Base-by-base conservation (phyloP, 2,329 filamentous ascomycete genomes). In the Talaromyces sp. region DNA sequence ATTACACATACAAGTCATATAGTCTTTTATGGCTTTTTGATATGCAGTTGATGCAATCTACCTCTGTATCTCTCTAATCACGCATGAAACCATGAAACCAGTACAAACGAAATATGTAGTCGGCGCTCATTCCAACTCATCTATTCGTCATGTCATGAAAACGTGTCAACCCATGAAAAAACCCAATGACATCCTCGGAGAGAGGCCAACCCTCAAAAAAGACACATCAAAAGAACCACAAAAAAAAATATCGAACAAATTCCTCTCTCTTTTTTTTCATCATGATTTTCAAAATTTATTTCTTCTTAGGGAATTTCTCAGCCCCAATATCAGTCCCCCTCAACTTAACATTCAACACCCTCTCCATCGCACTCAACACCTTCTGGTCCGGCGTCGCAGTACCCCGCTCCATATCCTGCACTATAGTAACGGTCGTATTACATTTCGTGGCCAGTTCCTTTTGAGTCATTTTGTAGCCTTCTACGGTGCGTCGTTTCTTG, bases 391-490 rank as follows among this genome's bases (percentile, higher is more conserved):
- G 92, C 46, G 83, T 69, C 58, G 86, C 91, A 66, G 80, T 83
- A 66, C 89, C 91, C 65, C 87, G 83, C 85, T 97, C 93, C 70
- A 96, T 91, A 67, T 91, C 87, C 70, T 88, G 89, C 63, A 97
- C 82, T 65, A 94, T 80, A 64, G 84, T 83, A 54, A 87, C 84
- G 41, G 89, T 93, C 61, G 88, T 91, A 81, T 96, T 96, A 81
- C 89, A 92, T 78, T 91, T 91, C 64, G 88, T 91, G 61, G 92
- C 93, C 57, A 87, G 78, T 63, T 86, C 84, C 74, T 95, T 95
- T 78, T 97, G 94, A 58, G 92, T 95, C 90, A 97, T 93, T 80
- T 96, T 94, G 76, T 92, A 91, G 76, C 89, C 89, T 73, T 90
- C 87, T 72, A 88, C 85, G 72, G 85, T 86, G 64, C 94, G 89